Evolutionary conservation across 306 rosid genomes (phyloP), one percentile per base, ranked within the genome.

Genomic region (Castanea crenata): DNA sequence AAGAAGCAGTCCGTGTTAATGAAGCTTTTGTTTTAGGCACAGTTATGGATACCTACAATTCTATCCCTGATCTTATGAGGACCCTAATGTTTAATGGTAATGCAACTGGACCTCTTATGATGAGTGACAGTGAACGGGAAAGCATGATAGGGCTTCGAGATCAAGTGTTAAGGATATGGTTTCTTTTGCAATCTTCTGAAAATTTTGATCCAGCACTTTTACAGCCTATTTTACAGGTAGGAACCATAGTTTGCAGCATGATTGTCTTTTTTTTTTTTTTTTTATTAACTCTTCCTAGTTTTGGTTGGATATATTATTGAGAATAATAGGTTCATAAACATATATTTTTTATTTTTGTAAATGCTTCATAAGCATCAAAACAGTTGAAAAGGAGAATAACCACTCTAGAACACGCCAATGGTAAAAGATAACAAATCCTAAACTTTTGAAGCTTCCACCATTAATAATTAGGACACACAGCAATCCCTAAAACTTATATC

Each of bases 141-240:
- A 91, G 85, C 85, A 76, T 94, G 88, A 64, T 85, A 38, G 92
- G 88, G 83, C 92, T 92, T 65, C 87, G 99, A 83, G 85, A 87
- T 83, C 97, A 89, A 84, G 97, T 94, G 59, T 77, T 81, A 75
- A 87, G 99, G 84, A 83, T 94, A 75, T 91, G 95, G 97, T 83
- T 77, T 80, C 91, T 91, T 83, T 84, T 94, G 34, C 87, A 5
- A 68, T 90, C 97, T 65, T 90, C 99, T 7, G 83, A 86, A 67
- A 87, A 78, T 83, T 92, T 94, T 79, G 97, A 92, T 81, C 97
- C 99, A 29, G 31, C 92, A 18, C 20, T 86, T 71, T 84, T 94
- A 83, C 89, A 86, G 76, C 99, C 99, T 44, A 76, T 94, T 77
- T 75, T 94, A 52, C 97, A 85, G 89, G 99, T 94, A 89, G 65